These are phyloP conservation scores for Fusarium sarcochroum DNA, from an alignment of 2,329 filamentous ascomycete genomes.

Conservation along the genomic window DNA sequence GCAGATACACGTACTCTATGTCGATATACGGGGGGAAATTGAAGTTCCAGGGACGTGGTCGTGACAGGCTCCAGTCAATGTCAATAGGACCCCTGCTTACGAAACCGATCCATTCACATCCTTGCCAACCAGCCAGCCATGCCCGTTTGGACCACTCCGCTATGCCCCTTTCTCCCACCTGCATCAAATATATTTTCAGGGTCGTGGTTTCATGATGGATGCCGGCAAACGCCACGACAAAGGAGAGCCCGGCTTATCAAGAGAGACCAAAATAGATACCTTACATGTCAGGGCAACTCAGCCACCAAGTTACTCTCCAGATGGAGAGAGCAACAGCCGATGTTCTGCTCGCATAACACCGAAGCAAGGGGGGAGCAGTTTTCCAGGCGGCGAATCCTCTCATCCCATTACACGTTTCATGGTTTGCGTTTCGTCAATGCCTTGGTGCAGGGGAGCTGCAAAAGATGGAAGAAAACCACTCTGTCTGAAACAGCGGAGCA, in stretches of 20 bases:
- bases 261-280: conserved; percentile 23
- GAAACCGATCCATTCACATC: conserved; percentile 36
- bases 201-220: conserved; percentile 45
- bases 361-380: conserved; percentile 9
- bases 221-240: conserved; percentile 29
- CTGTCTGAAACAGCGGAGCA: conserved; percentile 47
- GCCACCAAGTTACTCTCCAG: background rate
- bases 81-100: conserved; percentile 34
- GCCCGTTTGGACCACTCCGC: conserved; percentile 12
- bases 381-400: conserved; percentile 27
- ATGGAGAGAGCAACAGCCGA: conserved; percentile 7
- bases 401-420: conserved; percentile 39
- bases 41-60: conserved; percentile 42
- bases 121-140: conserved; percentile 12
- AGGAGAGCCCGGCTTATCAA: conserved; percentile 15
- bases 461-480: conserved; percentile 25
- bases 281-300: background rate
- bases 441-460: conserved; percentile 19
- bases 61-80: conserved; percentile 42
- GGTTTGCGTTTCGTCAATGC: conserved; percentile 45
- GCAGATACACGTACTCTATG: background rate
- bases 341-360: conserved; percentile 6
- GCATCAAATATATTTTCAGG: conserved; percentile 39
- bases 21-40: conserved; percentile 34
- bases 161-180: conserved; percentile 39